Evolutionary conservation across 164 flowering plant genomes (phyloP).

Genomic region (Tinospora cordifolia): DNA sequence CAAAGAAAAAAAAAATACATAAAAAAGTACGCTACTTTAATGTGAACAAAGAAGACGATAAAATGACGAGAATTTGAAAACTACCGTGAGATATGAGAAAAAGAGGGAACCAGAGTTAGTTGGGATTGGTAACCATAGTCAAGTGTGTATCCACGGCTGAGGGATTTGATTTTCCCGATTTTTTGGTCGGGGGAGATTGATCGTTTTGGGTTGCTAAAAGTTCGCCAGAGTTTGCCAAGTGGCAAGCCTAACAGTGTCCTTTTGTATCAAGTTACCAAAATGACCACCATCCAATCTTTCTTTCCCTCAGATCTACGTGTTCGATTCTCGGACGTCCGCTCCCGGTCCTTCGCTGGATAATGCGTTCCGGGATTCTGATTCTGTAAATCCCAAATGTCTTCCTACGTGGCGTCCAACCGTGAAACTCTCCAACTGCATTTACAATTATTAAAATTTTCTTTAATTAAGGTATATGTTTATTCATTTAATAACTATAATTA

Average conservation of each 20-base stretch:
- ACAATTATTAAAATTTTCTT: too few species aligned
- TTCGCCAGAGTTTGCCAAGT: not conserved
- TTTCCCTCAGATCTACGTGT: too few species aligned
- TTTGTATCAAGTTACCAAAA: too few species aligned
- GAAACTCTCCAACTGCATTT: too few species aligned
- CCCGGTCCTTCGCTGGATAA: too few species aligned
- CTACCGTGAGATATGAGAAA: constrained; percentile 5
- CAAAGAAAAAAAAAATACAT: not conserved
- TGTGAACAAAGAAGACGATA: not conserved
- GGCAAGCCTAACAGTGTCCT: not conserved
- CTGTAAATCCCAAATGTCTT: too few species aligned
- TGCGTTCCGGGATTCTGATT: too few species aligned
- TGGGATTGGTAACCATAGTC: constrained; percentile 1
- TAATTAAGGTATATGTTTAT: too few species aligned
- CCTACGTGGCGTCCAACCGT: too few species aligned
- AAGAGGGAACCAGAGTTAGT: not conserved
- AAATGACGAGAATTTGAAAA: not conserved
- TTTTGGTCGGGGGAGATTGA: constrained; percentile 7
- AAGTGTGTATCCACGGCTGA: constrained; percentile 1
- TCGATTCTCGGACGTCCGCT: too few species aligned
- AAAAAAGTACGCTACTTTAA: not conserved
- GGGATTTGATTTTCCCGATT: constrained; percentile 7
- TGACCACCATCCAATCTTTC: too few species aligned
- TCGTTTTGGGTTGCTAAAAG: not conserved
- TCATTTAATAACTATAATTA: too few species aligned